Base-by-base conservation (phyloP, 164 flowering plant genomes). In the Saururus chinensis region DNA sequence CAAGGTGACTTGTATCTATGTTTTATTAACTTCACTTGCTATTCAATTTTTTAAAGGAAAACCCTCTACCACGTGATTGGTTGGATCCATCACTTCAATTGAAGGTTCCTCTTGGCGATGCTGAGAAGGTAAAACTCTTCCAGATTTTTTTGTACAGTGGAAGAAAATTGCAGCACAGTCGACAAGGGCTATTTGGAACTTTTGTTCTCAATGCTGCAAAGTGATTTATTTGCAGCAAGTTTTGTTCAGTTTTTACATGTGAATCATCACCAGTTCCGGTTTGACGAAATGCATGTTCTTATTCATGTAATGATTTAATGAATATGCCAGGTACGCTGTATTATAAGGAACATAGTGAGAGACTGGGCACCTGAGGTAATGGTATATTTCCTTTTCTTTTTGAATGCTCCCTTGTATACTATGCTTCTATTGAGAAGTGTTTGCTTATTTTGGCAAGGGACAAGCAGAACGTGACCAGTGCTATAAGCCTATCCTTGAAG, bases 361-460 rank as follows among this genome's bases (percentile, higher is more conserved):
- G 99, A 95, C 70, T 95, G 97, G 99, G 89, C 96, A 51, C 71
- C 72, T 51, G 99, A 95, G 97, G 99, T 95, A 85, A 25, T 63
- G 64, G 49, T 13, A 51, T 12, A 41, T 64, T 35, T 53, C 21
- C 26, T 42, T 57, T 19, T 49, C 21, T 61, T 63, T 61, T 35
- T 22, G 20, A 10, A 22, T 57, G 13, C 35, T 19, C 6, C 19
- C 23, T 1, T 23, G 7, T 55, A 14, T 24, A 6, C 4, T 55
- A 24, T 16, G 40, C 13, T 40, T 20, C 51, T 19, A 53, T 37
- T 30, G 14, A 45, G 17, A 45, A 45, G 49, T 63, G 14, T 42
- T 64, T 49, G 23, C 14, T 49, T 25, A 56, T 55, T 57, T 57
- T n/a, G 63, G 19, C 53, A 65, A 91, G 99, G 99, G 97, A 24